Base-by-base conservation (phyloP, 2,329 filamentous ascomycete genomes). In the Fusarium stilboides region DNA sequence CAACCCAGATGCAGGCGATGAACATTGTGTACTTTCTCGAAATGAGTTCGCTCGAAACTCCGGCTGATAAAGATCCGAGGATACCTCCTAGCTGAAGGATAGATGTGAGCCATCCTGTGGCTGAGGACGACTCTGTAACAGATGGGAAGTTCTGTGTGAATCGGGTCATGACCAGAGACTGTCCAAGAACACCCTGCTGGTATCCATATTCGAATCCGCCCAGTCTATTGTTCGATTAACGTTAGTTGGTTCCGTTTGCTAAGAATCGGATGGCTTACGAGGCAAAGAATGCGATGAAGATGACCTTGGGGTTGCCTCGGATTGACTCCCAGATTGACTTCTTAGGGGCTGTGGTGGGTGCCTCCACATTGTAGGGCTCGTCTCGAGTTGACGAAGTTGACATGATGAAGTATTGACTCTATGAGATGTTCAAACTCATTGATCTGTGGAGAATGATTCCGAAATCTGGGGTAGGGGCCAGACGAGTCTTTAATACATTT, bases 1-100 rank as follows among this genome's bases (percentile, higher is more conserved):
- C 77, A 20, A 83, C 83, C 83, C 83, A 85, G 43, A 76, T 76
- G 62, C 81, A 84, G 3, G 82, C 84, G 12, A 76, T 78, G 63
- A 86, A 84, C 81, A 86, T 86, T 59, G 84, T 85, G 65, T 85
- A 83, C 69, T 86, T 86, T 42, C 84, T 76, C 1, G 81, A 84
- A 57, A 86, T 83, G 20, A 86, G 75, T 58, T 86, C 84, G 44
- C 83, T 80, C 5, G 85, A 77, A 9, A 86, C 79, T 61, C 85
- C 85, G 3, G 83, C 79, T 1, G 80, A 76, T 3, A 86, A 73
- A 3, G 84, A 83, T 3, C 85, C 84, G 6, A 85, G 52, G n/a
- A 84, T 83, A 66, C 83, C 84, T 6, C 83, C 83, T 0, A 86
- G 78, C 60, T 86, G 84, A 1, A 86, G 77, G n/a, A 85, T 75